These are phyloP conservation scores for Serendipita indica DNA, from an alignment of 768 basidiomycete genomes.

Conservation along the genomic window DNA sequence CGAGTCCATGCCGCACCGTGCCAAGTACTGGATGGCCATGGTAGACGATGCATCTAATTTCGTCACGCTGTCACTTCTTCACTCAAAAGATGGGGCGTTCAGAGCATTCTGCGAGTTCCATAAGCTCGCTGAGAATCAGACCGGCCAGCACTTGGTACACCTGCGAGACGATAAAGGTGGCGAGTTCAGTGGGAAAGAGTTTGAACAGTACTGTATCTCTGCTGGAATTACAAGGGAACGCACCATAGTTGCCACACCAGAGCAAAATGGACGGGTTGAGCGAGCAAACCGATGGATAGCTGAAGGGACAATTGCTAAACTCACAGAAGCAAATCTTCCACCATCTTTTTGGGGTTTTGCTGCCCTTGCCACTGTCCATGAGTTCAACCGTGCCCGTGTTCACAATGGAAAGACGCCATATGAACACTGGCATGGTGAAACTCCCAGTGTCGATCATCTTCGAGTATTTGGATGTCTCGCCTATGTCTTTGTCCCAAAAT, in stretches of 20 bases:
- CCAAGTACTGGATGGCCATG: conserved; percentile 2
- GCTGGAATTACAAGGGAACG: conserved; percentile 1
- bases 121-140: conserved; percentile 1
- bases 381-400: conserved; percentile 14
- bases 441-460: conserved; percentile 21
- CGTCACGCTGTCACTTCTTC: background rate
- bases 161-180: conserved; percentile 6
- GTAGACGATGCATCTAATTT: conserved; percentile 5
- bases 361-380: conserved; percentile 7
- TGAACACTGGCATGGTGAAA: conserved; percentile 12
- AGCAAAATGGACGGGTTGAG: conserved; percentile 7
- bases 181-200: background rate
- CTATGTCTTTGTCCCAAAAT: conserved; percentile 26
- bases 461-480: conserved; percentile 27
- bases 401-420: conserved; percentile 13
- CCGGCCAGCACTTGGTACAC: background rate
- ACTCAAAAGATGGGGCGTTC: background rate
- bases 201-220: background rate
- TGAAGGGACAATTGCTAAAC: conserved; percentile 5
- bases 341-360: conserved; percentile 16
- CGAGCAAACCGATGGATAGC: conserved; percentile 7
- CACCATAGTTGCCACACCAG: background rate
- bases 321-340: conserved; percentile 17
- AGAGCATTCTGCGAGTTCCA: background rate
- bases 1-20: background rate